A percentile compares a stretch with the other conserved stretches of the same genome.
These are phyloP conservation scores for Pythium grandisporangium DNA, from an alignment of 352 stramenopile genomes.

Conservation along the genomic window DNA sequence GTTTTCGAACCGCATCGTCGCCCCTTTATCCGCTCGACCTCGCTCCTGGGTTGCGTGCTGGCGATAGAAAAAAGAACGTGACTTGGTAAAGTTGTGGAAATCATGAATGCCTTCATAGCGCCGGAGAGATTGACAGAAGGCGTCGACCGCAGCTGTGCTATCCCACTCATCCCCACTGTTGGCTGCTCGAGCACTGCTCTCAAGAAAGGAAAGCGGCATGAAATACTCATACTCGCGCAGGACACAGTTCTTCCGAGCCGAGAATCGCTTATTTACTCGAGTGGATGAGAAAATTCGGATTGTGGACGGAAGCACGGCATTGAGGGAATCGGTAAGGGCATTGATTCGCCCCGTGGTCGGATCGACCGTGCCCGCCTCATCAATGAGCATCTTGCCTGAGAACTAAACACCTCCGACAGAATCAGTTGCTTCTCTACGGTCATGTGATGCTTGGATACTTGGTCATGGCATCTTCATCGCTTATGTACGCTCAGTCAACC, in stretches of 20 bases:
- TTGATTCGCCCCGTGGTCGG: slow-evolving; percentile 36
- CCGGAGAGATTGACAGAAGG: slow-evolving; percentile 40
- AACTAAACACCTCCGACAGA: slow-evolving; percentile 33
- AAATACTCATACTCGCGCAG: slow-evolving; percentile 90
- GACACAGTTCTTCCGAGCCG: slow-evolving; percentile 80
- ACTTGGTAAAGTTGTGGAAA: slow-evolving; percentile 90
- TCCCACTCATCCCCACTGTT: slow-evolving; percentile 14
- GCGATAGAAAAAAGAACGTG: slow-evolving; percentile 70
- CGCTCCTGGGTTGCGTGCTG: slow-evolving; percentile 18
- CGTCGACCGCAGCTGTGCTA: slow-evolving; percentile 24
- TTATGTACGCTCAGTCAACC: neutral
- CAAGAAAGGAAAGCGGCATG: slow-evolving; percentile 71
- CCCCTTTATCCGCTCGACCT: no score
- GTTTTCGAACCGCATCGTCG: no score
- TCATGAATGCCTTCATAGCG: slow-evolving; percentile 82
- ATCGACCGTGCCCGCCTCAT: slow-evolving; percentile 63
- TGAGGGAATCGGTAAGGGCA: slow-evolving; percentile 59
- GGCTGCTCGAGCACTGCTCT: slow-evolving; percentile 23
- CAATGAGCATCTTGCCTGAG: slow-evolving; percentile 81
- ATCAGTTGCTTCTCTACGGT: neutral
- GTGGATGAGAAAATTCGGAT: slow-evolving; percentile 86
- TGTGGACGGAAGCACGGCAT: slow-evolving; percentile 60
- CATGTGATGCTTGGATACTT: neutral
- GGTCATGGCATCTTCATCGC: no score
- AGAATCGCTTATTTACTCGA: slow-evolving; percentile 86